These are phyloP conservation scores for Boehmeria nivea DNA, from an alignment of 306 rosid species.

Conservation along the genomic window DNA sequence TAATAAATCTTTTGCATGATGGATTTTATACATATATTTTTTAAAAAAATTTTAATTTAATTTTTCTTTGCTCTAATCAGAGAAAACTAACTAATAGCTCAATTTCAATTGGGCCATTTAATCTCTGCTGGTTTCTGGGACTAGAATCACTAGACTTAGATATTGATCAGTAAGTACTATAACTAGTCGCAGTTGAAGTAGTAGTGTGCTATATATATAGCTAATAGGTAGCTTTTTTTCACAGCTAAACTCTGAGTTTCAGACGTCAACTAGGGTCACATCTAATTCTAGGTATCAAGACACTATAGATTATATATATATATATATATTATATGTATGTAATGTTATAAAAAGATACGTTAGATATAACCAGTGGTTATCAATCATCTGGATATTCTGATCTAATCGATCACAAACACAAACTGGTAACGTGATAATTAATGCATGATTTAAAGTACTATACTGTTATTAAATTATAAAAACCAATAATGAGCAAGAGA, in stretches of 20 bases:
- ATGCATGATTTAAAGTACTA: background rate
- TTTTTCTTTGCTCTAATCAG: too few species aligned
- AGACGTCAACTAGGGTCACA: slow-evolving; percentile 19
- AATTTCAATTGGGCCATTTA: too few species aligned
- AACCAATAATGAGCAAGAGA: background rate
- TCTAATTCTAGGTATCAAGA: slow-evolving; percentile 10
- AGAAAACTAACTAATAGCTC: background rate
- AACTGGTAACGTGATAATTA: background rate
- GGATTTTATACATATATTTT: too few species aligned
- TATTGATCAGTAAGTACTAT: slow-evolving; percentile 1
- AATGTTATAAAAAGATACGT: background rate
- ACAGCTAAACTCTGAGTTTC: slow-evolving; percentile 15
- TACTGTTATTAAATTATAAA: background rate
- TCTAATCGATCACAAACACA: background rate
- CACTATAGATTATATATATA: background rate
- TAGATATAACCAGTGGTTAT: background rate
- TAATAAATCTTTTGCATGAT: too few species aligned
- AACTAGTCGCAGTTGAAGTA: too few species aligned
- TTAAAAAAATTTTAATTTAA: too few species aligned
- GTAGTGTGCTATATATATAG: background rate
- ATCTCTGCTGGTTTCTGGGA: too few species aligned
- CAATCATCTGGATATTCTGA: background rate
- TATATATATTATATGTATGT: background rate
- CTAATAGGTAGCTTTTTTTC: background rate
- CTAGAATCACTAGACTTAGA: background rate